Percentiles rank a stretch among this genome's conserved stretches.
Evolutionary conservation across 169 alveolate genomes (phyloP).

Genomic region (Amoebophrya sp.): DNA sequence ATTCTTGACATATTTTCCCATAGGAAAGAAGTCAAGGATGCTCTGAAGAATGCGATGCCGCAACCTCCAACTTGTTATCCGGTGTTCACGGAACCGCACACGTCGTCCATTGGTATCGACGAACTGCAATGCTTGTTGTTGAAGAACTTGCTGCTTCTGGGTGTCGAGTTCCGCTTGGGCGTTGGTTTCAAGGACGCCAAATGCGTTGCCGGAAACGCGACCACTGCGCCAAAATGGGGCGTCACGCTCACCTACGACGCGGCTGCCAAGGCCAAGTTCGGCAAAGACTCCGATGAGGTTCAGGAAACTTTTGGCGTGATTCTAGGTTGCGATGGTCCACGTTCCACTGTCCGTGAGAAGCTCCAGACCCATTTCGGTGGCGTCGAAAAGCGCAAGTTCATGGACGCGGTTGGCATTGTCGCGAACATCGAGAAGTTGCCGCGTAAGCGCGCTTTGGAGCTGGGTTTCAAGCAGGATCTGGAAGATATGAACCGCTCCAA

Average conservation of each 20-base stretch:
- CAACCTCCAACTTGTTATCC: no score
- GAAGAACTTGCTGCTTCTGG: conserved; percentile 41
- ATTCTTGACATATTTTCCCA: no score
- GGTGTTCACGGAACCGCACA: conserved; percentile 41
- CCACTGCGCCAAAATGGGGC: background rate
- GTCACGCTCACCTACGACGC: background rate
- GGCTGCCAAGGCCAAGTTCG: background rate
- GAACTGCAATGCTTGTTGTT: conserved; percentile 40
- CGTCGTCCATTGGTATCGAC: conserved; percentile 42
- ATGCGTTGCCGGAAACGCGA: background rate
- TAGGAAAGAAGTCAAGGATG: no score
- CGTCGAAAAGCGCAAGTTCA: conserved; percentile 39
- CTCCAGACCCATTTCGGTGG: conserved; percentile 33
- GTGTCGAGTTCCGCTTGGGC: conserved; percentile 43
- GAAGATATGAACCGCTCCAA: conserved; percentile 15
- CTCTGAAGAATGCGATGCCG: no score
- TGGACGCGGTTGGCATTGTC: conserved; percentile 41
- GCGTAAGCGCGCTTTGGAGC: background rate
- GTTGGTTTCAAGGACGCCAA: conserved; percentile 27
- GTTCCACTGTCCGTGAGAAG: conserved; percentile 38
- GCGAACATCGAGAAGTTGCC: conserved; percentile 40
- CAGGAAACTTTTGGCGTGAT: conserved; percentile 32
- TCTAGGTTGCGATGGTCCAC: conserved; percentile 48
- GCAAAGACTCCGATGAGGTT: background rate
- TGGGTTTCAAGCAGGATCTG: background rate